A percentile compares a stretch with the other conserved stretches of the same genome.
These are phyloP conservation scores for Mrakia frigida DNA, from an alignment of 768 basidiomycete species.

Conservation along the genomic window DNA sequence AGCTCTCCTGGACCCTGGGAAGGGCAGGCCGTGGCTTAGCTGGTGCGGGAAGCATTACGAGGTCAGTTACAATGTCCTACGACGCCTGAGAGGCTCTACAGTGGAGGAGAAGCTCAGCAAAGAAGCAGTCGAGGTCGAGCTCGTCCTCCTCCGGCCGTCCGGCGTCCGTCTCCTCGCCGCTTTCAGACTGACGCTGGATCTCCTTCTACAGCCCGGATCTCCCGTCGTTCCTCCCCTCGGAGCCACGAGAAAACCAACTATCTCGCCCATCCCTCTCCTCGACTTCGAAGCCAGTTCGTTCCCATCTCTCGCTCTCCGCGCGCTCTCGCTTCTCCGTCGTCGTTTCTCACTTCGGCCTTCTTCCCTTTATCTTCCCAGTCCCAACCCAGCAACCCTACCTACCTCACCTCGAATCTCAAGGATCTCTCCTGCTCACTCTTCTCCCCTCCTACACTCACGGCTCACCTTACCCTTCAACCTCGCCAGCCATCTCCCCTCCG, in stretches of 20 bases:
- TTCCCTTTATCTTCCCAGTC: background rate
- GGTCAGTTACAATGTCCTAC: background rate
- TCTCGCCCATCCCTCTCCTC: constrained; percentile 6
- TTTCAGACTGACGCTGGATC: background rate
- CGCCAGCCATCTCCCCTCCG: background rate
- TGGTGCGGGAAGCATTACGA: constrained; percentile 31
- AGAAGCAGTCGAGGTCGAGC: background rate
- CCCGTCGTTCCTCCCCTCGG: constrained; percentile 17
- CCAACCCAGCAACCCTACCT: constrained; percentile 10
- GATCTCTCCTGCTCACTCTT: background rate
- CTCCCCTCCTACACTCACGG: background rate
- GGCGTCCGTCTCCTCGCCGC: background rate
- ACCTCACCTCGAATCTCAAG: background rate
- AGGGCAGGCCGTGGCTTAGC: constrained; percentile 1
- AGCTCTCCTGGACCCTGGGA: background rate
- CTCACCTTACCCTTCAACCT: background rate
- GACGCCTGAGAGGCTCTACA: background rate
- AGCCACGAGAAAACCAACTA: background rate
- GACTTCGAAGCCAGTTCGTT: constrained; percentile 24
- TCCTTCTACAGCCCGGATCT: constrained; percentile 8
- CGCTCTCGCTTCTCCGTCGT: background rate
- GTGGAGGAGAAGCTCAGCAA: background rate
- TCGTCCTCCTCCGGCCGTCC: background rate
- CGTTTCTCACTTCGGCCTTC: no score
- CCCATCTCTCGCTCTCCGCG: background rate